Base-by-base conservation (phyloP, 2,329 filamentous ascomycete species). In the Cryphonectria parasitica region DNA sequence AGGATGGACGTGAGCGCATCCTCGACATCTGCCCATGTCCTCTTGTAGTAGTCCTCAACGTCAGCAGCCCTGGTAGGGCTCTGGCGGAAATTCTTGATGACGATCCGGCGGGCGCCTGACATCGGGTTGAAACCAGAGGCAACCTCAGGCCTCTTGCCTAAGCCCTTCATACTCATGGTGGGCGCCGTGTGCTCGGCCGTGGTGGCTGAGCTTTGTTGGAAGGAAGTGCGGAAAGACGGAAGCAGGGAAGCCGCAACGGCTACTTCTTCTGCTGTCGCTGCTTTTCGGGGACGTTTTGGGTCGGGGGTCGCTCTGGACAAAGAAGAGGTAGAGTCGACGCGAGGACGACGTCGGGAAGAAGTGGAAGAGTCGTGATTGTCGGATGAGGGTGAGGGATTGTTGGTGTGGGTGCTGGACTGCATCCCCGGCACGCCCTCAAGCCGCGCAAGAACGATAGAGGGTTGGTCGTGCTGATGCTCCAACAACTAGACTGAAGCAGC, bases 81-180 rank as follows among this genome's bases (percentile, higher is more conserved):
- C 1, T 88, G 86, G 71, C 91, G 90, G 74, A 98, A 87, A 79
- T 98, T 98, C 87, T 97, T 97, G 76, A 99, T 93, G n/a, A 95
- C 88, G 62, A 99, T 87, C 81, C 92, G 95, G 84, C 92, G 95
- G 28, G 93, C 90, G 43, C 94, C 94, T 15, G 87, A 85, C 76
- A 93, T 89, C 17, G 93, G 90, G 75, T 91, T 92, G 77, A 95
- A 93, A 66, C 82, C 80, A 28, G 80, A 77, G 34, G 74, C 79
- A 76, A 80, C 74, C 72, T 81, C 78, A 56, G 79, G 79, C 71
- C 78, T 78, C 71, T 82, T 83, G 74, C 81, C 79, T 63, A 76
- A 74, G 62, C 73, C 72, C 71, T 79, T 79, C 71, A 76, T 73
- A 34, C 76, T 79, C 77, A 80, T 74, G 8, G 70, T 69, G 56